Percentiles rank a stretch among this genome's conserved stretches.
These are phyloP conservation scores for Penicillium ochrochloron DNA, from an alignment of 495 filamentous ascomycete species.

Conservation along the genomic window DNA sequence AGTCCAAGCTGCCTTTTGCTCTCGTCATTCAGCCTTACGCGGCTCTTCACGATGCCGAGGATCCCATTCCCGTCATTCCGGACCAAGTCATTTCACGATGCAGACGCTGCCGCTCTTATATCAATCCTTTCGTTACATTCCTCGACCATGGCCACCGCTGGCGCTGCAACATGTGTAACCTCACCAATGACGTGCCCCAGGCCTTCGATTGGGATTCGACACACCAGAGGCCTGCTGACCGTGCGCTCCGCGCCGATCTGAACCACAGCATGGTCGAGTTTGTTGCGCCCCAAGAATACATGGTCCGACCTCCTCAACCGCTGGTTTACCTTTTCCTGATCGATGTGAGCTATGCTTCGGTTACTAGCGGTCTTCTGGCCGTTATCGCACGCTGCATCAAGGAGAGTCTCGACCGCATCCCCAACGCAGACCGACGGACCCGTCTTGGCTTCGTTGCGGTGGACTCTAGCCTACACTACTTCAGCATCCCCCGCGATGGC, in stretches of 20 bases:
- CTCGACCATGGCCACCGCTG: conserved; percentile 96
- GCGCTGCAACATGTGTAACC: conserved; percentile 99
- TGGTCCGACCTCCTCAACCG: conserved; percentile 96
- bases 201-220: conserved; percentile 98
- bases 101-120: conserved; percentile 92
- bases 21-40: conserved; percentile 95
- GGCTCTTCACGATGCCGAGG: conserved; percentile 89
- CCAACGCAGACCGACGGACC: conserved; percentile 92
- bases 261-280: conserved; percentile 97
- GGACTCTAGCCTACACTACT: conserved; percentile 94
- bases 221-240: conserved; percentile 83
- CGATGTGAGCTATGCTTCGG: conserved; percentile 91
- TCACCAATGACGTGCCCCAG: conserved; percentile 98
- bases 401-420: conserved; percentile 94
- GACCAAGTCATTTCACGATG: conserved; percentile 98
- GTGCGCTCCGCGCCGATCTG: conserved; percentile 87
- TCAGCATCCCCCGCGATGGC: conserved; percentile 85
- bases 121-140: conserved; percentile 96
- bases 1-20: conserved; percentile 92
- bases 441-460: conserved; percentile 94
- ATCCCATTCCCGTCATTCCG: conserved; percentile 86
- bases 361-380: conserved; percentile 90
- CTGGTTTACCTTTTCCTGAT: conserved; percentile 98
- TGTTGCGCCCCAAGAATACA: conserved; percentile 97
- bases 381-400: conserved; percentile 92